Percentiles rank a stretch among this genome's conserved stretches.
These are phyloP conservation scores for Fistulifera pelliculosa DNA, from an alignment of 108 stramenopile genomes.

Conservation along the genomic window DNA sequence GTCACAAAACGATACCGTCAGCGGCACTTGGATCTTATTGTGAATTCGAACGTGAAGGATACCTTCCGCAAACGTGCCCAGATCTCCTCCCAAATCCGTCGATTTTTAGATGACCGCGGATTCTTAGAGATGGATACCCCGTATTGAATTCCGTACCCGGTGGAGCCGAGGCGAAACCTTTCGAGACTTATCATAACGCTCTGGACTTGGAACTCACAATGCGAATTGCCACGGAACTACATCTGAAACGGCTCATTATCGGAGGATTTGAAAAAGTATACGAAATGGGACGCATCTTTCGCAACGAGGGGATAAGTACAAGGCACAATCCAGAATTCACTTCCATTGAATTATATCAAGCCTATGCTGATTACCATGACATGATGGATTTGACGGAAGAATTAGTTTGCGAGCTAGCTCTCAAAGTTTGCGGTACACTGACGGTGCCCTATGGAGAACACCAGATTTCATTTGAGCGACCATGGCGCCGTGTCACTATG, in stretches of 20 bases:
- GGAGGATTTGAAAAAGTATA: conserved; percentile 97
- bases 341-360: conserved; percentile 96
- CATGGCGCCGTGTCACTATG: conserved; percentile 96
- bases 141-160: conserved; percentile 89
- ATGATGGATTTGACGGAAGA: conserved; percentile 96
- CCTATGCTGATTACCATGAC: conserved; percentile 94
- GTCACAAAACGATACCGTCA: conserved; percentile 90
- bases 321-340: conserved; percentile 99
- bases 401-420: conserved; percentile 72
- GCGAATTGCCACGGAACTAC: conserved; percentile 98
- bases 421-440: conserved; percentile 63
- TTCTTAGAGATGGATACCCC: conserved; percentile 99
- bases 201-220: conserved; percentile 90
- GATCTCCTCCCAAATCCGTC: conserved; percentile 84
- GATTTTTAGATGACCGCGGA: conserved; percentile 79
- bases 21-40: conserved; percentile 93
- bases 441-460: conserved; percentile 78
- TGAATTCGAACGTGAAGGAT: conserved; percentile 86
- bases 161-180: conserved; percentile 97
- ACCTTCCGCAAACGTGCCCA: conserved; percentile 86
- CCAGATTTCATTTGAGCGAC: conserved; percentile 73
- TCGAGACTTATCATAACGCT: conserved; percentile 94
- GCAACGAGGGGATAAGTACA: conserved; percentile 98
- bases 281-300: conserved; percentile 97
- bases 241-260: conserved; percentile 92